Evolutionary conservation across 306 rosid genomes (phyloP), one percentile per base, ranked within the genome.

Genomic region (Dicorynia guianensis): DNA sequence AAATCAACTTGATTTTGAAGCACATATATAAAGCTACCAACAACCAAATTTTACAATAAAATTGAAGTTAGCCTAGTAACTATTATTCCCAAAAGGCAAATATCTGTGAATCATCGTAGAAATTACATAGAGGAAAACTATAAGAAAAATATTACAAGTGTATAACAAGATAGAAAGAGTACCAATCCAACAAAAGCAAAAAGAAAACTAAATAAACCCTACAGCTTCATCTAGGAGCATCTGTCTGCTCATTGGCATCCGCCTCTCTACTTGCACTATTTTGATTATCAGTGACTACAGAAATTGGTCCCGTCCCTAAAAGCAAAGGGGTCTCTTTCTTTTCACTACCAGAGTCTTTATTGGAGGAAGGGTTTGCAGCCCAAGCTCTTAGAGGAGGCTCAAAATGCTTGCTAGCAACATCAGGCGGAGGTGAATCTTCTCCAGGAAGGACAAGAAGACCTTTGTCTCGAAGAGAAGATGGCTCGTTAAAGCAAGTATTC

Each of bases 311-410:
- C 15, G 71, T 9, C 5, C 89, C 86, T 15, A 88, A 72, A 48
- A 88, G 83, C 65, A 83, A 62, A 6, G 90, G 88, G 54, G 87
- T 13, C 11, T 63, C 62, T 50, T 85, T 78, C 67, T 70, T 81
- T 73, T 76, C 79, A 7, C 77, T 9, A 19, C 40, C 35, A 6
- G 76, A 49, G 20, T 63, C 66, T 55, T 25, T 53, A 30, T 71
- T 75, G 15, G 85, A 34, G 19, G 80, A 35, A 40, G 74, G 77
- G 60, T 68, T 79, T 4, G 78, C 81, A 12, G 92, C 67, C 76
- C 71, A 83, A 47, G 89, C 87, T 82, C 92, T 79, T 17, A 83
- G 85, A 39, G 86, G 81, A 63, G 92, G 87, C 19, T 88, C 89
- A 35, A 88, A 88, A 50, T 75, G 79, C 75, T 88, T 68, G 81